phyloP scores from a whole-genome alignment of 768 basidiomycete genomes.

The Rhizopogon salebrosus region DNA sequence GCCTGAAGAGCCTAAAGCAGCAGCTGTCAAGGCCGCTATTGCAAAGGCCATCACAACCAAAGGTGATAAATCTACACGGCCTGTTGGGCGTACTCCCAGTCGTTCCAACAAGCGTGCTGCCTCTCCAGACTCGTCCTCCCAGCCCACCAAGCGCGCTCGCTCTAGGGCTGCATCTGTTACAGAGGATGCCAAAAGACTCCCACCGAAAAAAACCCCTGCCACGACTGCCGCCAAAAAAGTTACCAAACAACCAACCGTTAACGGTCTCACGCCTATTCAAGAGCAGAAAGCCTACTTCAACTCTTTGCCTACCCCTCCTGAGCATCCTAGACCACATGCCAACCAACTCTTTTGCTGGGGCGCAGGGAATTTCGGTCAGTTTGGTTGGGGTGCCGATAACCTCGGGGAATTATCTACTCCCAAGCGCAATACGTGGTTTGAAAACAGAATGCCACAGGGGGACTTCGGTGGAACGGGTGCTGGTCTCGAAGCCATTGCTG shows the following conservation, averaged over 20 bases:
- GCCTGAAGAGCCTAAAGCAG: constrained; percentile 21
- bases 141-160: constrained; percentile 43
- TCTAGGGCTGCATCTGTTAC: constrained; percentile 35
- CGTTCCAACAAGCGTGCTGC: constrained; percentile 43
- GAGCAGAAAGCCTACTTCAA: constrained; percentile 57
- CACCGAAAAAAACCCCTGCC: constrained; percentile 18
- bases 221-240: constrained; percentile 21
- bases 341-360: constrained; percentile 84
- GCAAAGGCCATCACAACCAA: constrained; percentile 22
- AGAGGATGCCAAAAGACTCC: constrained; percentile 32
- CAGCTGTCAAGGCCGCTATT: constrained; percentile 23
- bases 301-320: constrained; percentile 54
- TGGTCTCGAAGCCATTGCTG: constrained; percentile 77
- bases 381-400: constrained; percentile 79
- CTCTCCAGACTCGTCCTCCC: constrained; percentile 44
- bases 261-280: constrained; percentile 24
- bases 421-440: constrained; percentile 70
- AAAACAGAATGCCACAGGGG: constrained; percentile 67
- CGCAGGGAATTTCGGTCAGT: constrained; percentile 91
- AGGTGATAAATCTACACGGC: constrained; percentile 25
- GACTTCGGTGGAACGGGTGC: constrained; percentile 65
- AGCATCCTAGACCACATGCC: constrained; percentile 56
- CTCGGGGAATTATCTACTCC: constrained; percentile 75
- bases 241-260: constrained; percentile 24
- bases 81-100: constrained; percentile 16